phyloP scores from a whole-genome alignment of 2,329 filamentous ascomycete genomes.

The Trichoderma oligosporum region DNA sequence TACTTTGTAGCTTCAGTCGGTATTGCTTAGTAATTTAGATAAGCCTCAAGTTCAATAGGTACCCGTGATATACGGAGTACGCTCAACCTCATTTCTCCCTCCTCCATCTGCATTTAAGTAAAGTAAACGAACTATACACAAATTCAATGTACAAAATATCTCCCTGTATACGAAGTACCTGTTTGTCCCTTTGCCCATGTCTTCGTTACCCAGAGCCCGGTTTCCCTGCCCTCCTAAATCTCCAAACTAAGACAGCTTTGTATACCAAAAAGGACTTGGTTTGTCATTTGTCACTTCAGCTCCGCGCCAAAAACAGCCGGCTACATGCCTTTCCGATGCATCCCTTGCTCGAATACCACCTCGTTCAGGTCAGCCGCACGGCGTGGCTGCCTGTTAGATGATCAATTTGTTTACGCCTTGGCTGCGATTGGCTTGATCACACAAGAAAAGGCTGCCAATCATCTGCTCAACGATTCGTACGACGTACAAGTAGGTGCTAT shows the following conservation, averaged over 20 bases:
- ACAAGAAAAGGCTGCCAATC: neutral
- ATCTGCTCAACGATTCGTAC: neutral
- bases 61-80: no score
- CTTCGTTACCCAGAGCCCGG: neutral
- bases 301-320: neutral
- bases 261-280: neutral
- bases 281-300: neutral
- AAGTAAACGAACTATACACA: no score
- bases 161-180: no score
- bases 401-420: neutral
- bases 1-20: no score
- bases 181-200: no score
- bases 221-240: neutral
- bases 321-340: neutral
- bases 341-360: slow-evolving; percentile 10
- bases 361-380: slow-evolving; percentile 8
- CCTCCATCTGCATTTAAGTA: no score
- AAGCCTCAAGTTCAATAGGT: no score
- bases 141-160: no score
- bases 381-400: slow-evolving; percentile 12
- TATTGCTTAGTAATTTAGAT: no score
- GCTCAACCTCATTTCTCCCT: neutral
- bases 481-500: neutral
- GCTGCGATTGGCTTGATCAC: neutral
- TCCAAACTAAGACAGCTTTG: neutral